Evolutionary conservation across 345 rosid species (phyloP).

Genomic region (Acer yangbiense): DNA sequence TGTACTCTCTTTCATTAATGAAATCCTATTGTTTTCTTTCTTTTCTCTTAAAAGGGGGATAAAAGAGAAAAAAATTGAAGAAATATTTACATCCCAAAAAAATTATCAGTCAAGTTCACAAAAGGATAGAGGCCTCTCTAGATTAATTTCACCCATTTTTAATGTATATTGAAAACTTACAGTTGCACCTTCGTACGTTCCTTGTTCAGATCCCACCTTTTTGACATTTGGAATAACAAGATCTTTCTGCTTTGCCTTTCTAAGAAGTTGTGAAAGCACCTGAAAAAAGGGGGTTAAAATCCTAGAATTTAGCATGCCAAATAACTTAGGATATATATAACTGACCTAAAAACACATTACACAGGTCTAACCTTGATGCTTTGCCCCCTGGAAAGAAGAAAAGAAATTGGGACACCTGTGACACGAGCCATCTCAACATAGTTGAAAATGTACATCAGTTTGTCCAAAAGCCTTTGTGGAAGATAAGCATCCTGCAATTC

Average conservation of each 20-base stretch:
- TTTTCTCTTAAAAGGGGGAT: too few relatives aligned
- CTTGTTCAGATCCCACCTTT: slow-evolving; percentile 90
- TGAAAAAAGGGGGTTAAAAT: slow-evolving; percentile 27
- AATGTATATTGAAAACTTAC: slow-evolving; percentile 51
- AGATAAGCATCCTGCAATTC: slow-evolving; percentile 94
- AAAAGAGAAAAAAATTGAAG: too few relatives aligned
- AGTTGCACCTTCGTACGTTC: slow-evolving; percentile 97
- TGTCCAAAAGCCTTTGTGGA: slow-evolving; percentile 95
- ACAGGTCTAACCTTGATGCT: slow-evolving; percentile 72
- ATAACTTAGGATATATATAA: background rate
- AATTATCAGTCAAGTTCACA: background rate
- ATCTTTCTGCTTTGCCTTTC: slow-evolving; percentile 89
- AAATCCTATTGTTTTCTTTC: too few relatives aligned
- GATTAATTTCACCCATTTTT: background rate
- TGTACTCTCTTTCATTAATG: background rate
- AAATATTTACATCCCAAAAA: background rate
- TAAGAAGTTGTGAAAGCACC: slow-evolving; percentile 97
- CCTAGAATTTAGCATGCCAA: slow-evolving; percentile 7
- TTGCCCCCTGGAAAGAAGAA: slow-evolving; percentile 98
- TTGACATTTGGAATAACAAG: slow-evolving; percentile 88
- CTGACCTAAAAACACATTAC: slow-evolving; percentile 7
- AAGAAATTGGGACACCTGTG: slow-evolving; percentile 96
- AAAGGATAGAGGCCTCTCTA: background rate
- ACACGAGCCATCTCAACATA: slow-evolving; percentile 99
- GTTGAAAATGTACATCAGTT: slow-evolving; percentile 88